Conservation (phyloP, 1,139 yeast genomes). For the Taiozyma onychis region DNA sequence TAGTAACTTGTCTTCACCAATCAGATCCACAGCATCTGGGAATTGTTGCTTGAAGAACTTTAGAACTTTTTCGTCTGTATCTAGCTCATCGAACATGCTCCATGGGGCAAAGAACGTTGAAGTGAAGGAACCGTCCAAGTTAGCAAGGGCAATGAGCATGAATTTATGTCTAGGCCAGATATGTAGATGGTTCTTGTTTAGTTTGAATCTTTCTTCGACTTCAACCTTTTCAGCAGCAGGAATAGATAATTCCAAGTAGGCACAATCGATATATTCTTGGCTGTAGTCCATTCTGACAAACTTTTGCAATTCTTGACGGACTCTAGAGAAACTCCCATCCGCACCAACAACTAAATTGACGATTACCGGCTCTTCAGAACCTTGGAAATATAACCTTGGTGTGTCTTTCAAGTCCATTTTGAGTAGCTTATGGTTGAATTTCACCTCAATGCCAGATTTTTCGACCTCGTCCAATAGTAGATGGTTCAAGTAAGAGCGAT, state of each 20-base stretch:
- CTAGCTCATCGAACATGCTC: conserved; percentile 52
- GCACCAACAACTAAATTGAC: conserved; percentile 71
- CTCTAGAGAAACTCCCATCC: conserved; percentile 81
- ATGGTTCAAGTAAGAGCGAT: conserved; percentile 64
- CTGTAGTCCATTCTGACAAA: conserved; percentile 60
- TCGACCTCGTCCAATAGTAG: conserved; percentile 56
- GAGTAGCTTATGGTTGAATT: conserved; percentile 55
- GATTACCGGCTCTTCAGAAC: conserved; percentile 15
- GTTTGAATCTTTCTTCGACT: conserved; percentile 30
- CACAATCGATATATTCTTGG: conserved; percentile 81
- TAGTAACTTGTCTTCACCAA: conserved; percentile 53
- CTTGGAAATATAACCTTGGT: conserved; percentile 25
- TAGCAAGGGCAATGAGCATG: conserved; percentile 90
- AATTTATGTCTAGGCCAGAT: conserved; percentile 88
- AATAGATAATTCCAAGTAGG: conserved; percentile 74
- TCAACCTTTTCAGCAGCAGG: conserved; percentile 43
- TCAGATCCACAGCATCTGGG: conserved; percentile 66
- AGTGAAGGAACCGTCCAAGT: conserved; percentile 81
- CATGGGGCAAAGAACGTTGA: conserved; percentile 87
- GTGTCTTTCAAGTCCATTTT: conserved; percentile 28
- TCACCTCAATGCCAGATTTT: conserved; percentile 36
- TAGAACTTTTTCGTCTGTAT: conserved; percentile 38
- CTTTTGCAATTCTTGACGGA: conserved; percentile 66
- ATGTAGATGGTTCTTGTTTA: conserved; percentile 77
- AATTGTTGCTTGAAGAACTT: conserved; percentile 57